Evolutionary conservation across 1,284 basidiomycete genomes (phyloP), one percentile per base, ranked within the genome.

Genomic region (Ceratobasidium sp.): DNA sequence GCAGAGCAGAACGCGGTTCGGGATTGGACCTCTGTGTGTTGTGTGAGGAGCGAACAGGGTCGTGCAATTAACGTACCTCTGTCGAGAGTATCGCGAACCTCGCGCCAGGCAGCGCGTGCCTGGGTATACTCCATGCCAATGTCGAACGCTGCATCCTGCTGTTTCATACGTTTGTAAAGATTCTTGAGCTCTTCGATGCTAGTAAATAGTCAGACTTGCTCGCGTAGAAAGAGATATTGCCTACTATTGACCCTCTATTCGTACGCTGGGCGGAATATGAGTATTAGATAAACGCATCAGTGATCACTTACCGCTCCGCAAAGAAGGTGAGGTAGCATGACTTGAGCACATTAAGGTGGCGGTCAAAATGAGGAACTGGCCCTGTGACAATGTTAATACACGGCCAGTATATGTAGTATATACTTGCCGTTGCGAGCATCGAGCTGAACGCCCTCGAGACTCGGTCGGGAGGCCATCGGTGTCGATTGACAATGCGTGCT

Each of bases 301-400:
- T 29, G 38, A 45, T 70, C 52, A 77, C 86, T 74, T 75, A 91
- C 92, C 93, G 84, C 81, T 95, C 93, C 77, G 87, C 85, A 79
- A 94, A 94, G 82, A 94, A 94, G 72, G 76, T 81, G 72, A 94
- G 83, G 77, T 93, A 93, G 8, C 89, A 90, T 73, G 93, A 90
- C 34, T 85, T 82, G 55, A 93, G 77, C 71, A 87, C 82, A 71
- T 81, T 85, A 42, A 93, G 85, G 73, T 93, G 87, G 42, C 82
- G 77, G 68, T 93, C 91, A 75, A 92, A 93, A 60, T 87, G 79
- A 0, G 86, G 83, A 49, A 91, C 78, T 4, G 90, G 89, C 4
- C 88, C 88, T 73, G 82, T 82, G 31, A 22, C 22, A 25, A 5
- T 3, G 4, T 15, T 50, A 15, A 50, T n/a, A n/a, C 22, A 8